A percentile compares a stretch with the other conserved stretches of the same genome.
Evolutionary conservation across 306 rosid genomes (phyloP).

Genomic region (Betula pendula): DNA sequence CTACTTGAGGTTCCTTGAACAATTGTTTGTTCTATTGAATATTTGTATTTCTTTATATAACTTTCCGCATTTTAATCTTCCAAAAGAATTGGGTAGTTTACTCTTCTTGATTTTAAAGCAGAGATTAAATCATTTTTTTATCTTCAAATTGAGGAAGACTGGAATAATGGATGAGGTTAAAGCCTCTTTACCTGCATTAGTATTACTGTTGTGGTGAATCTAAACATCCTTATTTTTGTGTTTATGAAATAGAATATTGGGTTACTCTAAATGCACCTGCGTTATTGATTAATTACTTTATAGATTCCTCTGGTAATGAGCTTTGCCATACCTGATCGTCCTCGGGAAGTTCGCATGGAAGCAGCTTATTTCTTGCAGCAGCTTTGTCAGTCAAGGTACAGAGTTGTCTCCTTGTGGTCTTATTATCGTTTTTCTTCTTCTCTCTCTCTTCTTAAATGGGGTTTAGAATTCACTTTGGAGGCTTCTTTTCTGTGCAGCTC

Average conservation of each 20-base stretch:
- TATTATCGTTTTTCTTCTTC: neutral
- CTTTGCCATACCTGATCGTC: constrained; percentile 89
- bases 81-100: constrained; percentile 8
- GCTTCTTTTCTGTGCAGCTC: constrained; percentile 53
- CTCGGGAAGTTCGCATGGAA: constrained; percentile 98
- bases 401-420: constrained; percentile 23
- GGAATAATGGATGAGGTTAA: neutral
- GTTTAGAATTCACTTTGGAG: constrained; percentile 23
- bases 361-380: constrained; percentile 92
- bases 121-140: neutral
- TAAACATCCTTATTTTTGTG: neutral
- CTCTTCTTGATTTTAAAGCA: neutral
- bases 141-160: neutral
- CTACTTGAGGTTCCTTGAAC: constrained; percentile 11
- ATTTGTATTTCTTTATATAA: constrained; percentile 1
- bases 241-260: neutral
- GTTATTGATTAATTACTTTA: constrained; percentile 36
- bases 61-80: constrained; percentile 13
- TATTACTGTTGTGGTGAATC: neutral
- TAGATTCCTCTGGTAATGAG: constrained; percentile 92
- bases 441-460: constrained; percentile 17
- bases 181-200: constrained; percentile 3
- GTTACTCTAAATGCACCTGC: constrained; percentile 20
- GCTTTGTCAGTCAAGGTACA: constrained; percentile 96
- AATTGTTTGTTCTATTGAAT: neutral